phyloP scores from a whole-genome alignment of 106 monocot species.

The Dendrobium chrysotoxum region DNA sequence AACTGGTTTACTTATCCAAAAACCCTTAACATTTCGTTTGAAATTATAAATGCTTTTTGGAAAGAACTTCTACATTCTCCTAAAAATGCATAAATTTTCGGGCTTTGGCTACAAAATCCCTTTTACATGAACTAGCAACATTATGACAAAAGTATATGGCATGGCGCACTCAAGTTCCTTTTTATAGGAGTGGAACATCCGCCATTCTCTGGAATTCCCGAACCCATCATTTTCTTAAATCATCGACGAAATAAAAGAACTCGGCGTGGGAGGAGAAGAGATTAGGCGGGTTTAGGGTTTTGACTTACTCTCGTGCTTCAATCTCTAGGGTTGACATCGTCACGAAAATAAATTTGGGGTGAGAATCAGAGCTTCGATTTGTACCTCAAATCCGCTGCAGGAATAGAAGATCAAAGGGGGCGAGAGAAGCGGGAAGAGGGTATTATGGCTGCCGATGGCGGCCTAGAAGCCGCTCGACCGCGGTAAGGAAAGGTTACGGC shows the following conservation, averaged over 20 bases:
- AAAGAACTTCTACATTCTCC: too few species aligned
- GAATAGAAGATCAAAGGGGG: neutral
- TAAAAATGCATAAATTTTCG: too few species aligned
- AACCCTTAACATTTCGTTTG: too few species aligned
- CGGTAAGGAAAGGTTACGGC: too few species aligned
- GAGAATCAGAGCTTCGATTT: neutral
- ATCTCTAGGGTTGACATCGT: constrained; percentile 47
- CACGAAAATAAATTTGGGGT: neutral
- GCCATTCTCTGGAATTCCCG: neutral
- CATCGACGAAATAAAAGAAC: neutral
- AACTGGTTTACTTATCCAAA: too few species aligned
- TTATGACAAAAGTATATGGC: neutral
- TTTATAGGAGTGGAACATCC: too few species aligned
- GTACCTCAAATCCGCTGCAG: neutral
- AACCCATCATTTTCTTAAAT: neutral
- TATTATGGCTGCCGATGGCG: neutral
- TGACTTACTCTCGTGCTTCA: constrained; percentile 53
- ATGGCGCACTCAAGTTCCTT: neutral
- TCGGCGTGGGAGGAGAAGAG: too few species aligned
- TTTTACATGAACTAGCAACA: neutral
- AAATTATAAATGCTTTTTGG: too few species aligned
- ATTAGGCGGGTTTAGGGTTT: neutral
- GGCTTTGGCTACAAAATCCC: neutral
- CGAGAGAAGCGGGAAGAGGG: neutral
- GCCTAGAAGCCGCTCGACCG: too few species aligned